phyloP scores from a whole-genome alignment of 2,329 filamentous ascomycete genomes.

The Arthrobotrys megalospora region DNA sequence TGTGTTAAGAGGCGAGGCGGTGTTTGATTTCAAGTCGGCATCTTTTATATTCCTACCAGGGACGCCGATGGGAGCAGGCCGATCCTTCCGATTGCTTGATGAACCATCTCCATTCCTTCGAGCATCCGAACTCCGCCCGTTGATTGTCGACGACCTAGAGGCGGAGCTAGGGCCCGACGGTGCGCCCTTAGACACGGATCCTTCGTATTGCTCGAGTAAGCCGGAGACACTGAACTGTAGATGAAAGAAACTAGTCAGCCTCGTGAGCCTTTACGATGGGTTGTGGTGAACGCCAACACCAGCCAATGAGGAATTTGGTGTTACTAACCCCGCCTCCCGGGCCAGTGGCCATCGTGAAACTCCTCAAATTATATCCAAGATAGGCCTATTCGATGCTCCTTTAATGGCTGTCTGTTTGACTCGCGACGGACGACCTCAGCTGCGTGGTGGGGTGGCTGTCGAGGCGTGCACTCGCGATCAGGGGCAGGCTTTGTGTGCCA shows the following conservation, averaged over 20 bases:
- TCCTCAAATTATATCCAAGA: constrained; percentile 49
- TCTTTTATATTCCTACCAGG: constrained; percentile 38
- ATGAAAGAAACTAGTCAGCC: constrained; percentile 29
- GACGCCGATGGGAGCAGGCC: constrained; percentile 58
- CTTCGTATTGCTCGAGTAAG: constrained; percentile 48
- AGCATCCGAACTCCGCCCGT: constrained; percentile 46
- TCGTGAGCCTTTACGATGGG: not conserved
- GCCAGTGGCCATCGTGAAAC: constrained; percentile 60
- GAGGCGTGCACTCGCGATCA: constrained; percentile 45
- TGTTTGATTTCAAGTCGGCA: constrained; percentile 35
- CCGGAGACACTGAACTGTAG: constrained; percentile 53
- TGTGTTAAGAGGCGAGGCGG: constrained; percentile 51
- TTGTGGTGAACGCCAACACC: constrained; percentile 19
- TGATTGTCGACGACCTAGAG: constrained; percentile 36
- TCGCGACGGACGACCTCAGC: constrained; percentile 17
- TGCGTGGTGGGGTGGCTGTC: constrained; percentile 32
- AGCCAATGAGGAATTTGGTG: constrained; percentile 14
- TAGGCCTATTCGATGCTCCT: constrained; percentile 31
- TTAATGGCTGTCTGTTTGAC: not conserved
- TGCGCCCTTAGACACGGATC: constrained; percentile 10
- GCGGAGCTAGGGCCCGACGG: constrained; percentile 1
- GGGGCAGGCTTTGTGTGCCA: constrained; percentile 41
- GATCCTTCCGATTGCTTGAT: constrained; percentile 42
- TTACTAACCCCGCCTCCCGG: constrained; percentile 60
- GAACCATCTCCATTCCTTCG: constrained; percentile 49